Conservation (phyloP, 768 basidiomycete genomes). For the Mycena latifolia region DNA sequence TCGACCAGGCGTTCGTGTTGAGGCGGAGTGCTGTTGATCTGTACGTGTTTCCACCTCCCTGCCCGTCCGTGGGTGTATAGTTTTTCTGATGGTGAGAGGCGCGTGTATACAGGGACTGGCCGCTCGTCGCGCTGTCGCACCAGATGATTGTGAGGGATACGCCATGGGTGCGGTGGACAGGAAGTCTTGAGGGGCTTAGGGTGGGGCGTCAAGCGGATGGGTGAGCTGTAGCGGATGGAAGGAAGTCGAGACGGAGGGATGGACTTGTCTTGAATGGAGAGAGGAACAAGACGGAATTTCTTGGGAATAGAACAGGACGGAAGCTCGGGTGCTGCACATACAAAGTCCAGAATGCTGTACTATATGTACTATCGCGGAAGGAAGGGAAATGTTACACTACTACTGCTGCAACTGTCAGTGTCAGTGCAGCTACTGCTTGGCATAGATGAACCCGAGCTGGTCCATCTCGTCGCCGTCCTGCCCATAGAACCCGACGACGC, state of each 20-base stretch:
- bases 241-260: neutral
- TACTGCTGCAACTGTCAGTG: no score
- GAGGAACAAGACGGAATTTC: no score
- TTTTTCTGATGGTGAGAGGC: no score
- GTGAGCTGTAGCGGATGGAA: neutral
- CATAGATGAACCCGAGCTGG: conserved; percentile 28
- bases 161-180: conserved; percentile 30
- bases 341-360: no score
- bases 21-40: neutral
- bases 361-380: no score
- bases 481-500: conserved; percentile 51
- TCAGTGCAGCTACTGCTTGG: conserved; percentile 12
- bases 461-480: conserved; percentile 47
- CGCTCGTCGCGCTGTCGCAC: conserved; percentile 26
- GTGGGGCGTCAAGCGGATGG: no score
- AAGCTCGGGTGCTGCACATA: no score
- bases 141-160: conserved; percentile 31
- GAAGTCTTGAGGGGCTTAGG: conserved; percentile 9
- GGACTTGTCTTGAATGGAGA: neutral
- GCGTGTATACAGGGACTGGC: conserved; percentile 18
- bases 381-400: no score
- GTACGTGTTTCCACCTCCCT: neutral
- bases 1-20: conserved; percentile 33
- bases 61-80: no score
- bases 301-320: no score